Conservation (phyloP, 805 yeast genomes). For the Kluyveromyces wickerhamii region DNA sequence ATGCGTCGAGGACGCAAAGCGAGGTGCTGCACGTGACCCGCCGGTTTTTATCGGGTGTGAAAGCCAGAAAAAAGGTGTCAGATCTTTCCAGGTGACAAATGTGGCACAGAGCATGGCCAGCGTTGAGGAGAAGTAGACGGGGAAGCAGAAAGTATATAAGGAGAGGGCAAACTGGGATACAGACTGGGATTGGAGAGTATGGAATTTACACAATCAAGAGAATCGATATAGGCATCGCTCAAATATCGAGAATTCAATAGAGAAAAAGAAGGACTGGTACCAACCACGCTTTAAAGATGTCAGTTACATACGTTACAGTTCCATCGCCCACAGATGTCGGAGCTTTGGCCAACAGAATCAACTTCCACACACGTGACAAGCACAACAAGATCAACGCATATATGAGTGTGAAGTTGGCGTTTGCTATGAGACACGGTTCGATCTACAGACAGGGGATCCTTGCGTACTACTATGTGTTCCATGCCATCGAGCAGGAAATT, state of each 20-base stretch:
- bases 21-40: conserved; percentile 1
- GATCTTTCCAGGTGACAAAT: neutral
- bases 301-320: conserved; percentile 25
- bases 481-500: conserved; percentile 46
- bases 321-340: conserved; percentile 78
- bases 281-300: conserved; percentile 4
- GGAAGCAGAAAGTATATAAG: too few species aligned
- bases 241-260: too few species aligned
- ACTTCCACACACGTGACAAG: conserved; percentile 51
- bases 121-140: too few species aligned
- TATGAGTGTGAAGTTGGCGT: conserved; percentile 61
- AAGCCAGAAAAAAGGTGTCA: conserved; percentile 1
- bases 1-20: too few species aligned
- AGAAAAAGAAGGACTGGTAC: too few species aligned
- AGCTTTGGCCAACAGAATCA: conserved; percentile 78
- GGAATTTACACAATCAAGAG: too few species aligned
- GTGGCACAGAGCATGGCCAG: too few species aligned
- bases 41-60: conserved; percentile 2
- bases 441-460: conserved; percentile 78
- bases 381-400: conserved; percentile 66
- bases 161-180: too few species aligned
- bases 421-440: conserved; percentile 67
- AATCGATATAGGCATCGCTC: too few species aligned
- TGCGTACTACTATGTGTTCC: conserved; percentile 61
- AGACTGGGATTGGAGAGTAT: too few species aligned